Conservation (phyloP, 1,284 basidiomycete species). For the Malassezia equina region DNA sequence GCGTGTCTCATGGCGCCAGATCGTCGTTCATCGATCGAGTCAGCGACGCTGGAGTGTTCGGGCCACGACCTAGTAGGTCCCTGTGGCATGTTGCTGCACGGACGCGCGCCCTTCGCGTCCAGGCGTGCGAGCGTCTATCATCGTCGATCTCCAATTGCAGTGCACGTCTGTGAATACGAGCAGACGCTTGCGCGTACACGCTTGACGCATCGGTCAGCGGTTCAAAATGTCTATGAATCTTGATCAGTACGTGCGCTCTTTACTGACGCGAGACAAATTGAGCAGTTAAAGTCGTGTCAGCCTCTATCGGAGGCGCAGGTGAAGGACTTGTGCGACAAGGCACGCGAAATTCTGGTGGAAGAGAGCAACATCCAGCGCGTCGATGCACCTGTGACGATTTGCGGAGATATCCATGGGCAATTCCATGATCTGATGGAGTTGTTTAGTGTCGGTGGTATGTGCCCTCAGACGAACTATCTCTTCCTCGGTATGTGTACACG, state of each 20-base stretch:
- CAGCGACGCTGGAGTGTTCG: not conserved
- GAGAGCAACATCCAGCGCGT: constrained; percentile 95
- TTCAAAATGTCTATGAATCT: constrained; percentile 26
- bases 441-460: constrained; percentile 87
- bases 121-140: not conserved
- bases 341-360: constrained; percentile 83
- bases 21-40: not conserved
- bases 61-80: not conserved
- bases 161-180: not conserved
- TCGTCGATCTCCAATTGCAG: not conserved
- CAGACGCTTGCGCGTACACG: not conserved
- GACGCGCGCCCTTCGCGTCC: not conserved
- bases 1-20: not conserved
- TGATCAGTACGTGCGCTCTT: constrained; percentile 17
- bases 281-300: constrained; percentile 38
- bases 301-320: constrained; percentile 39
- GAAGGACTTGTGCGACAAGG: constrained; percentile 69
- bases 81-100: not conserved
- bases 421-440: constrained; percentile 96
- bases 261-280: constrained; percentile 27
- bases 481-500: constrained; percentile 72
- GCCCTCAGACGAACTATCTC: constrained; percentile 91
- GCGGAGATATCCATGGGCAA: constrained; percentile 97
- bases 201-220: not conserved
- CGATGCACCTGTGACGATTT: constrained; percentile 93